Conservation (phyloP, 345 rosid species). For the Eucalyptus fibrosa region DNA sequence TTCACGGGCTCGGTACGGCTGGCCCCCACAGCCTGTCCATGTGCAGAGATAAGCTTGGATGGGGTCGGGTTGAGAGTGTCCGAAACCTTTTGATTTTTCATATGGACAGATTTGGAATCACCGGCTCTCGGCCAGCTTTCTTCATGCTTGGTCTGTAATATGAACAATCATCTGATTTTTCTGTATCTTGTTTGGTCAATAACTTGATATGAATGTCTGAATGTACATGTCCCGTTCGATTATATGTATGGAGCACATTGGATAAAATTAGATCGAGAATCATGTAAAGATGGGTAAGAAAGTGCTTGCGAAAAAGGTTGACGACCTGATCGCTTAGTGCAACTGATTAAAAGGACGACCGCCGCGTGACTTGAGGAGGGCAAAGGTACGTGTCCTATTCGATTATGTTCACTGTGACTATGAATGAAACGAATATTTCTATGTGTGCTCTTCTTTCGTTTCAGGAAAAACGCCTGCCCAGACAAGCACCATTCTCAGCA, state of each 20-base stretch:
- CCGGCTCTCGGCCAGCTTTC: neutral
- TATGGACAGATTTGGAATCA: neutral
- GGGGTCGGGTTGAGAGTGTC: neutral
- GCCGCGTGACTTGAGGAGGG: neutral
- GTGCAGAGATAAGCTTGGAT: neutral
- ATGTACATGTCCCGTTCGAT: neutral
- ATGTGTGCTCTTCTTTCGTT: neutral
- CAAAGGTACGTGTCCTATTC: neutral
- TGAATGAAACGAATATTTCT: neutral
- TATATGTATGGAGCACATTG: neutral
- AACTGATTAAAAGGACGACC: neutral
- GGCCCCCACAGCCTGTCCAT: neutral
- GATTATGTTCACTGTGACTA: neutral
- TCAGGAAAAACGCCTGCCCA: neutral
- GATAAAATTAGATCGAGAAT: neutral
- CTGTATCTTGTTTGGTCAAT: neutral
- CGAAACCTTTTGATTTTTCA: neutral
- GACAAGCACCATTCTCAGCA: neutral
- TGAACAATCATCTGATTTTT: neutral
- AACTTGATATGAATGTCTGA: neutral
- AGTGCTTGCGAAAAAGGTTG: neutral
- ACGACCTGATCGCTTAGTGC: neutral
- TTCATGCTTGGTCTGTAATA: neutral
- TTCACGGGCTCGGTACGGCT: neutral
- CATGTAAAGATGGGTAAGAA: neutral